Conservation (phyloP, 192 early-diverging fungal species). For the Pilaira anomala region DNA sequence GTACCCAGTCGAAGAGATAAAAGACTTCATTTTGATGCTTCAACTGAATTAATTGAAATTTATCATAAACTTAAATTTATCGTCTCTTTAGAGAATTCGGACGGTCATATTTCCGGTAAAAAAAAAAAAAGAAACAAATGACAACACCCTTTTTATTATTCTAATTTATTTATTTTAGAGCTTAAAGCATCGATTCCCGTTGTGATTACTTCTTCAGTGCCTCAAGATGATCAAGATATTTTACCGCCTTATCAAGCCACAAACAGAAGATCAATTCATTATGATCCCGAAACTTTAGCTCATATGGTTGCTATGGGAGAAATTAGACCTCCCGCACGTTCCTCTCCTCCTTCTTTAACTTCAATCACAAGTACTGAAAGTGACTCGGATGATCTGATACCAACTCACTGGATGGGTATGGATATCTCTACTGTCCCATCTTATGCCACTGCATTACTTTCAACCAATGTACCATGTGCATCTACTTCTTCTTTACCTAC, state of each 20-base stretch:
- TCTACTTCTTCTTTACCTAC: conserved; percentile 13
- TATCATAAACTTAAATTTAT: conserved; percentile 37
- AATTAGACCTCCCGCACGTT: not conserved
- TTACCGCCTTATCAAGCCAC: conserved; percentile 30
- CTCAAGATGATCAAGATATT: conserved; percentile 13
- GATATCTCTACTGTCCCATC: conserved; percentile 32
- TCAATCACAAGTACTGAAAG: not conserved
- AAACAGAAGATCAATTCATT: conserved; percentile 13
- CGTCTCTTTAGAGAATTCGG: conserved; percentile 26
- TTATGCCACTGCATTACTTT: conserved; percentile 24
- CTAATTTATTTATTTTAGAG: conserved; percentile 17
- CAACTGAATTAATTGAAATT: conserved; percentile 29
- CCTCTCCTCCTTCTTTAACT: conserved; percentile 1
- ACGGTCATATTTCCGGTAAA: conserved; percentile 39
- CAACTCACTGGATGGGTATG: conserved; percentile 13
- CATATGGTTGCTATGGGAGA: not conserved
- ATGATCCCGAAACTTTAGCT: conserved; percentile 4
- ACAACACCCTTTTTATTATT: not conserved
- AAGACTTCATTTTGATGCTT: conserved; percentile 20
- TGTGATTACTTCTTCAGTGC: conserved; percentile 23
- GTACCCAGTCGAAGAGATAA: conserved; percentile 3
- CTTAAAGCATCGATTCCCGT: conserved; percentile 31
- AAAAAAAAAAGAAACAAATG: not conserved
- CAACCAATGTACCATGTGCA: conserved; percentile 15
- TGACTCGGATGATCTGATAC: not conserved